Evolutionary conservation across 257 asterid species (phyloP).

Genomic region (Nicotiana obtusifolia): DNA sequence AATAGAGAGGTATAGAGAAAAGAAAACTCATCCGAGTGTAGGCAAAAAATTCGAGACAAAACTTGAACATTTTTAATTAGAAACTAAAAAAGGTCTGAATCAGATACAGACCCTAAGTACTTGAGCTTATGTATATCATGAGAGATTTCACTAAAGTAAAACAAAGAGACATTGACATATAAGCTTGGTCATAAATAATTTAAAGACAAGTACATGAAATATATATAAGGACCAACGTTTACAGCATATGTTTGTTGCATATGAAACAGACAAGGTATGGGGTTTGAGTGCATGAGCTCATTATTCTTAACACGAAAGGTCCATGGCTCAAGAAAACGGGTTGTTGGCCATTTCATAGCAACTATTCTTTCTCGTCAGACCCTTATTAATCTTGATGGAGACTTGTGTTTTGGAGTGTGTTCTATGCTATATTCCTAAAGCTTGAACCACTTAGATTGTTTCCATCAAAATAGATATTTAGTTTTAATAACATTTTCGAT

Average conservation of each 20-base stretch:
- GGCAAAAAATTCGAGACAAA: too few relatives aligned
- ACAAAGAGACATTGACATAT: too few relatives aligned
- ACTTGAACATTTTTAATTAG: too few relatives aligned
- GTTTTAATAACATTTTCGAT: too few relatives aligned
- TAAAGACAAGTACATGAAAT: constrained; percentile 6
- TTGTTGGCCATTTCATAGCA: constrained; percentile 15
- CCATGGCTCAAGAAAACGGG: constrained; percentile 13
- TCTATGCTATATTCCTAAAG: background rate
- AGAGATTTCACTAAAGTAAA: too few relatives aligned
- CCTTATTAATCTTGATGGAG: constrained; percentile 5
- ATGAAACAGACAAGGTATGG: background rate
- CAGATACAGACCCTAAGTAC: too few relatives aligned
- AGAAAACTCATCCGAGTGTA: too few relatives aligned
- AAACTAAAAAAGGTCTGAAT: too few relatives aligned
- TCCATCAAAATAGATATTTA: too few relatives aligned
- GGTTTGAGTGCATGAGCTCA: constrained; percentile 9
- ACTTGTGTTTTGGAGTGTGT: background rate
- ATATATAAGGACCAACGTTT: background rate
- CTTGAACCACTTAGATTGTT: background rate
- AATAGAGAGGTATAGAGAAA: too few relatives aligned
- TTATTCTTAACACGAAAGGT: constrained; percentile 9
- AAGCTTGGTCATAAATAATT: background rate
- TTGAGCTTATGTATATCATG: too few relatives aligned
- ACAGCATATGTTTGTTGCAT: background rate
- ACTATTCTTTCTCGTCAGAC: background rate